phyloP scores from a whole-genome alignment of 2,329 filamentous ascomycete species.

The Aspergillus japonicus region DNA sequence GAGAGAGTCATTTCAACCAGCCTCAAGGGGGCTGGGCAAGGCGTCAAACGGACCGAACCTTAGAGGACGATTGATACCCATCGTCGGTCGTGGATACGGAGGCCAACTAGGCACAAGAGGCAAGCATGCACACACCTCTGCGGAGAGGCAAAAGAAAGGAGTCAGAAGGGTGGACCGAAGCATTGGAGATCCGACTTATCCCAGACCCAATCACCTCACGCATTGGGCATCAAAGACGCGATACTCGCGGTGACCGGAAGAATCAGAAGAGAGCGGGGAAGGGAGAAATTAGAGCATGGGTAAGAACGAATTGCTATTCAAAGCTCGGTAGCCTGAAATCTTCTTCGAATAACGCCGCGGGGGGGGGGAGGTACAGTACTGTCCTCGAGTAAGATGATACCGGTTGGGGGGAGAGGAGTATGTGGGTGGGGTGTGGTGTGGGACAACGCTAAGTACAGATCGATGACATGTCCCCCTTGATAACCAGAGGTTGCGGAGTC shows the following conservation, averaged over 20 bases:
- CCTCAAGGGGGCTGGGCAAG: slow-evolving; percentile 21
- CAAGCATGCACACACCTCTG: slow-evolving; percentile 12
- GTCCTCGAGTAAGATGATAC: too few species aligned
- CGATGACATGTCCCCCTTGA: slow-evolving; percentile 26
- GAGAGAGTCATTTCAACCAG: slow-evolving; percentile 18
- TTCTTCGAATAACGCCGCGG: slow-evolving; percentile 11
- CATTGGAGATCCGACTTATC: slow-evolving; percentile 8
- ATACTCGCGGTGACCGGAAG: slow-evolving; percentile 18
- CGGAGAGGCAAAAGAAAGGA: slow-evolving; percentile 13
- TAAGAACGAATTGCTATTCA: slow-evolving; percentile 7
- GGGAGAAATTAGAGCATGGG: background rate
- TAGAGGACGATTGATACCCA: slow-evolving; percentile 25
- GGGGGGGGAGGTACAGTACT: slow-evolving; percentile 3
- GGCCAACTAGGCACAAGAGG: slow-evolving; percentile 15
- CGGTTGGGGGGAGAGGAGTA: background rate
- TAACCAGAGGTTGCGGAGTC: slow-evolving; percentile 22
- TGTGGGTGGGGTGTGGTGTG: slow-evolving; percentile 18
- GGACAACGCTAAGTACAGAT: slow-evolving; percentile 19
- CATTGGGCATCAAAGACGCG: slow-evolving; percentile 28
- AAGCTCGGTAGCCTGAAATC: slow-evolving; percentile 7
- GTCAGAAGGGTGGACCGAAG: slow-evolving; percentile 13
- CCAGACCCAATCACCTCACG: slow-evolving; percentile 14
- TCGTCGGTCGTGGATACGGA: slow-evolving; percentile 10
- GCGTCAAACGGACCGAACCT: slow-evolving; percentile 26
- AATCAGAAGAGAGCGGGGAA: slow-evolving; percentile 11